phyloP scores from a whole-genome alignment of 768 basidiomycete genomes.

The Cytidiella melzeri region DNA sequence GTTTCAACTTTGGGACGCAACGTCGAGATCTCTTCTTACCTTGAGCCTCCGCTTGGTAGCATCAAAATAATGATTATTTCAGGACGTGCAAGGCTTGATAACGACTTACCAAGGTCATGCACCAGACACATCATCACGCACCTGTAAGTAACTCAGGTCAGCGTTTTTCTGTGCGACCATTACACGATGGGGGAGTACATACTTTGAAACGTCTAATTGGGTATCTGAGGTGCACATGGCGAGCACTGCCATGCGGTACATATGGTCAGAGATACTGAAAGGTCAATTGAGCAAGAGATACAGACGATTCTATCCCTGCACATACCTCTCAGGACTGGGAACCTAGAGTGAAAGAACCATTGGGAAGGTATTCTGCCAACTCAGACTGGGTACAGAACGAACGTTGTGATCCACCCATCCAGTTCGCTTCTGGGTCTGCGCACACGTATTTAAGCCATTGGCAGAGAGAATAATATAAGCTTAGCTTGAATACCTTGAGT shows the following conservation, averaged over 20 bases:
- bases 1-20: neutral
- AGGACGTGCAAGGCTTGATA: neutral
- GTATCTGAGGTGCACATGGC: constrained; percentile 79
- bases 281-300: neutral
- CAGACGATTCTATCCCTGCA: neutral
- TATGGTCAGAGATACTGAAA: constrained; percentile 86
- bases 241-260: constrained; percentile 96
- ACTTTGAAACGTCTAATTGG: constrained; percentile 73
- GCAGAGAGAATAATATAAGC: neutral
- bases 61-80: too few species aligned
- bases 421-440: constrained; percentile 87
- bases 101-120: constrained; percentile 62
- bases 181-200: constrained; percentile 14
- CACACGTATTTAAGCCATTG: neutral
- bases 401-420: constrained; percentile 90
- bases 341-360: too few species aligned
- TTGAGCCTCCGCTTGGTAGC: constrained; percentile 60
- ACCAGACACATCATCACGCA: constrained; percentile 88
- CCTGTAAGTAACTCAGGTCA: constrained; percentile 29
- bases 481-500: constrained; percentile 70
- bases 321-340: constrained; percentile 78
- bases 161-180: neutral
- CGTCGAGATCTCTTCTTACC: constrained; percentile 33
- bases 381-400: constrained; percentile 23
- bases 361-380: too few species aligned